Evolutionary conservation across 2,329 filamentous ascomycete species (phyloP).

Genomic region (Colletotrichum sp.): DNA sequence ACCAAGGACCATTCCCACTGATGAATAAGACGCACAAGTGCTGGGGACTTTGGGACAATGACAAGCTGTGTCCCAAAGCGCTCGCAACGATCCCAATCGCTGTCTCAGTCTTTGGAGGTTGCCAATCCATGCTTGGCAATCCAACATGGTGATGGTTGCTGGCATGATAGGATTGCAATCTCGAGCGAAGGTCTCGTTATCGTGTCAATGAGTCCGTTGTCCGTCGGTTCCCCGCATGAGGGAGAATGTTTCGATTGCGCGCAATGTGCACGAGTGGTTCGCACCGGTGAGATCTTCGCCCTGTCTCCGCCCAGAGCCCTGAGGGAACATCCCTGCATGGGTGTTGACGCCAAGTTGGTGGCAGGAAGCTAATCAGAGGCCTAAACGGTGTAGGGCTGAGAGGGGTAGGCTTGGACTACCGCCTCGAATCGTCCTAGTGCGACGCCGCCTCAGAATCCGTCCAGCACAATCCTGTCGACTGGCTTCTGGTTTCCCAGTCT

Average conservation of each 20-base stretch:
- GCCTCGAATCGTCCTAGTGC: not conserved
- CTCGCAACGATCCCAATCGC: not conserved
- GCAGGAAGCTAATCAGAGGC: slow-evolving; percentile 4
- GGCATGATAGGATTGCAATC: not conserved
- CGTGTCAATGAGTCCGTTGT: not conserved
- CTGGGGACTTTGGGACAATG: not conserved
- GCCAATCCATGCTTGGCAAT: not conserved
- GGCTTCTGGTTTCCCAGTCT: not conserved
- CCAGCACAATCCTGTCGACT: not conserved
- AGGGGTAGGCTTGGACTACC: not conserved
- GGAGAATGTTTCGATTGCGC: not conserved
- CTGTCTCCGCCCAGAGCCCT: not conserved
- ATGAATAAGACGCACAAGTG: not conserved
- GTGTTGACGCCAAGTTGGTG: slow-evolving; percentile 10
- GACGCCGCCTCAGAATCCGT: not conserved
- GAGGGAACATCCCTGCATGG: not conserved
- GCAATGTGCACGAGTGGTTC: not conserved
- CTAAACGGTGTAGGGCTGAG: slow-evolving; percentile 21
- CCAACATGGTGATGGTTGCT: not conserved
- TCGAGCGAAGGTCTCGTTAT: not conserved
- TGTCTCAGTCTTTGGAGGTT: not conserved
- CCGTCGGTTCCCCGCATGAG: not conserved
- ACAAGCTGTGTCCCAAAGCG: not conserved
- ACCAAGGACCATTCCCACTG: not conserved
- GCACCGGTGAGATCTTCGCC: not conserved